Base-by-base conservation (phyloP, 352 stramenopile genomes). In the Detonula confervacea region DNA sequence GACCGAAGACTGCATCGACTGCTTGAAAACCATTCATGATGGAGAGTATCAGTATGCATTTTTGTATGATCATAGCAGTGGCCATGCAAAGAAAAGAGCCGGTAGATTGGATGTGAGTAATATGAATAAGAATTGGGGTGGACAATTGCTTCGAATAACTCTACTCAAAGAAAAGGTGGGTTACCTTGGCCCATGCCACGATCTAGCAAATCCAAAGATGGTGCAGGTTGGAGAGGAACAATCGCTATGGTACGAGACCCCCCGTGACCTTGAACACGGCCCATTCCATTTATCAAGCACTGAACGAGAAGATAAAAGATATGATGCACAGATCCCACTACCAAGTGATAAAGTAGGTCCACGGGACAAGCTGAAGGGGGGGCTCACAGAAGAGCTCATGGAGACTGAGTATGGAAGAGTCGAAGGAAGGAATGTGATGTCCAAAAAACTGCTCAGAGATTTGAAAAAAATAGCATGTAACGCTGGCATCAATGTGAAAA, bases 1-100 rank as follows among this genome's bases (percentile, higher is more conserved):
- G 55, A 4, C 63, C 5, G 70, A 78, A 65, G 70, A 78, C 44
- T 63, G 44, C 14, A 27, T 66, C 2, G 70, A 78, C 30, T 67
- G 51, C 29, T n/a, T 73, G 2, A 47, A 73, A n/a, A 22, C n/a
- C 2, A 9, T 73, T 54, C 25, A 57, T 49, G 25, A 22, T 24
- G 47, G 73, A 35, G 1, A 30, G 24, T 70, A 64, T 30, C 35
- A 63, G 14, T 60, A 25, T 44, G 37, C n/a, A 2, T 69, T 69
- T 30, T 56, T 62, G 1, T 76, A 62, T 55, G 66, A 76, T 55
- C 54, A 68, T 27, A 68, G 55, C 14, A 65, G 44, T 62, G 70
- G 70, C 8, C 70, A 73, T 64, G 70, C 46, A 20, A 70, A 69
- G 37, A 69, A 69, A 57, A 55, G 70, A 8, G 25, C 35, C 9